A percentile compares a stretch with the other conserved stretches of the same genome.
These are phyloP conservation scores for Huntiella decipiens DNA, from an alignment of 2,329 filamentous ascomycete genomes.

Conservation along the genomic window DNA sequence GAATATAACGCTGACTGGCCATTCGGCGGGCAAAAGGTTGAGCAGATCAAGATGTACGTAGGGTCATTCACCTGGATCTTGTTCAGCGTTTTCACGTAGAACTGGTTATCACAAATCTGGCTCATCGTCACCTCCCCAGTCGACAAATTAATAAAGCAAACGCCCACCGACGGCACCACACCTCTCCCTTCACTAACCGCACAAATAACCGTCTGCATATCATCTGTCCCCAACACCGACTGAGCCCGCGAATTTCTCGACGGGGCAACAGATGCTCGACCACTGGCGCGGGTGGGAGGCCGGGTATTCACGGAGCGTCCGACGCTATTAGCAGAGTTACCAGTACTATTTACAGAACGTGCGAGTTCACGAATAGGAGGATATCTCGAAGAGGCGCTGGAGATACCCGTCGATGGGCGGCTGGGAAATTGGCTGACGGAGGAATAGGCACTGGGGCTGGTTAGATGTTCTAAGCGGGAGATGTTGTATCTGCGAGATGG, in stretches of 20 bases:
- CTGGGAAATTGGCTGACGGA: conserved; percentile 9
- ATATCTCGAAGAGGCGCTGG: neutral
- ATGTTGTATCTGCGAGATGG: neutral
- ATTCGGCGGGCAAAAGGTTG: conserved; percentile 44
- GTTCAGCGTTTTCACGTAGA: conserved; percentile 72
- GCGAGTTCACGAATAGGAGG: neutral
- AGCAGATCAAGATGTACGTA: conserved; percentile 59
- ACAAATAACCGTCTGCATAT: conserved; percentile 60
- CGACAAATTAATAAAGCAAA: conserved; percentile 73
- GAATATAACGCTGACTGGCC: conserved; percentile 54
- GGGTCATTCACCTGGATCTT: conserved; percentile 70
- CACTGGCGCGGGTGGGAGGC: conserved; percentile 8
- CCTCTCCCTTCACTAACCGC: conserved; percentile 78
- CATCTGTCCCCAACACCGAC: conserved; percentile 25
- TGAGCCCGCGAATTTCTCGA: conserved; percentile 26
- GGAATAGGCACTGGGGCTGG: conserved; percentile 7
- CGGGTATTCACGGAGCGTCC: conserved; percentile 4
- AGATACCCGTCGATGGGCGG: conserved; percentile 8
- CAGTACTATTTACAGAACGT: neutral
- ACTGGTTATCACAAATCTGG: conserved; percentile 84
- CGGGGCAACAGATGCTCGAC: conserved; percentile 22
- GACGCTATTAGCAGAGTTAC: neutral
- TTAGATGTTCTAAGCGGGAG: neutral
- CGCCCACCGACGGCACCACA: conserved; percentile 62
- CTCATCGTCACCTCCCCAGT: conserved; percentile 71